A percentile compares a stretch with the other conserved stretches of the same genome.
Conservation (phyloP, 1,139 yeast species). For the Trichomonascaceae sp. region DNA sequence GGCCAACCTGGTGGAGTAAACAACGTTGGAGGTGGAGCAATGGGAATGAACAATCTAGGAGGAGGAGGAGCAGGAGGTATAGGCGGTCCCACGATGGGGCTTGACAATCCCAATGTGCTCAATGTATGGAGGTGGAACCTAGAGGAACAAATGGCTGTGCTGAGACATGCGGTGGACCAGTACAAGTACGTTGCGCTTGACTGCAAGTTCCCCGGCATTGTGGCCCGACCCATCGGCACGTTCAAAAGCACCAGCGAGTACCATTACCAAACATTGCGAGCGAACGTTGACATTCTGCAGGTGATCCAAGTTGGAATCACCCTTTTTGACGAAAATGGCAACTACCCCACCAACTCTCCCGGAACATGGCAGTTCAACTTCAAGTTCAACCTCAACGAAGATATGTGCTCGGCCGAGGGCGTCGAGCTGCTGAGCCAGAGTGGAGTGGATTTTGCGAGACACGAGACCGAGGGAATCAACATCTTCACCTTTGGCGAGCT, state of each 20-base stretch:
- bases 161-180: conserved; percentile 57
- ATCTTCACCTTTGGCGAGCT: conserved; percentile 73
- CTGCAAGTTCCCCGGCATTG: conserved; percentile 92
- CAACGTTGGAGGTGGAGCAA: too few species aligned
- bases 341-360: conserved; percentile 46
- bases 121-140: conserved; percentile 81
- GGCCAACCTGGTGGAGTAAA: too few species aligned
- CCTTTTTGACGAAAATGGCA: conserved; percentile 63
- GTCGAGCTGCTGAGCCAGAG: conserved; percentile 64
- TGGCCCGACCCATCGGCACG: conserved; percentile 94
- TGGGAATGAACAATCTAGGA: not conserved
- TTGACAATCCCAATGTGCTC: conserved; percentile 2
- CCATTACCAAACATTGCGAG: conserved; percentile 88
- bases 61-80: too few species aligned
- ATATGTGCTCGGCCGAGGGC: conserved; percentile 75
- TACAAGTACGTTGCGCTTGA: conserved; percentile 60
- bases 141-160: conserved; percentile 63
- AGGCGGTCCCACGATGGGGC: not conserved
- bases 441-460: conserved; percentile 71
- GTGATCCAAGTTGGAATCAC: conserved; percentile 85
- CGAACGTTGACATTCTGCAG: conserved; percentile 77
- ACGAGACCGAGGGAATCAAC: conserved; percentile 68
- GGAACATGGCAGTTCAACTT: conserved; percentile 95
- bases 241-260: conserved; percentile 84
- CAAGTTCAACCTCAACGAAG: conserved; percentile 52